These are phyloP conservation scores for Dionaea muscipula DNA, from an alignment of 179 eudicot genomes.

Conservation along the genomic window DNA sequence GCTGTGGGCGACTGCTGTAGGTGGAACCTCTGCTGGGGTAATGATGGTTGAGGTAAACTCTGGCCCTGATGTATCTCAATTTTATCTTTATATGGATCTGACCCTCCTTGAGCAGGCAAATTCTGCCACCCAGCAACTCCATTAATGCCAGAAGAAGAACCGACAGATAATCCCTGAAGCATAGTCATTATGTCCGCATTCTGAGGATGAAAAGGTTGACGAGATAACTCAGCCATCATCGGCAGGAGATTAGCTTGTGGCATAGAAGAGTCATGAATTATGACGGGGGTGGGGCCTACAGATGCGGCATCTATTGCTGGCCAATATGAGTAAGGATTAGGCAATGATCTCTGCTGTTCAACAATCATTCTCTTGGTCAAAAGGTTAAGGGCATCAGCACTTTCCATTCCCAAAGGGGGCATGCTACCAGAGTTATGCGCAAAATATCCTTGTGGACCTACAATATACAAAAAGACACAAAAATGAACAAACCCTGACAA, in stretches of 20 bases:
- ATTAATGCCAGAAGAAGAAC: conserved; percentile 31
- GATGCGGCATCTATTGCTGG: conserved; percentile 43
- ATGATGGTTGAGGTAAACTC: conserved; percentile 41
- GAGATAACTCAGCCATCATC: conserved; percentile 35
- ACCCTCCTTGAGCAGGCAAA: conserved; percentile 42
- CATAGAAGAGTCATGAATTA: conserved; percentile 24
- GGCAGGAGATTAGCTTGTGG: conserved; percentile 40
- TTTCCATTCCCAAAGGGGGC: conserved; percentile 42
- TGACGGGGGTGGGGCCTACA: conserved; percentile 35
- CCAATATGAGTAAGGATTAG: conserved; percentile 50
- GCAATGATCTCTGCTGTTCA: conserved; percentile 57
- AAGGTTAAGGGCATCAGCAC: conserved; percentile 48
- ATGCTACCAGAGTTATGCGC: conserved; percentile 34
- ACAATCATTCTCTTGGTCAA: conserved; percentile 50
- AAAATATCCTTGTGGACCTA: conserved; percentile 64
- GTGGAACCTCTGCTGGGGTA: conserved; percentile 54
- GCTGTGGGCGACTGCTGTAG: conserved; percentile 48
- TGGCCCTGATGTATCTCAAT: conserved; percentile 47
- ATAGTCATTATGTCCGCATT: conserved; percentile 47
- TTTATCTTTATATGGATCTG: conserved; percentile 47
- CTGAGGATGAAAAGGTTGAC: conserved; percentile 38
- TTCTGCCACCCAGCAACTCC: conserved; percentile 49
- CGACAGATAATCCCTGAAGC: conserved; percentile 60
- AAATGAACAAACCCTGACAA: background rate
- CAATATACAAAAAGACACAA: conserved; percentile 8